Evolutionary conservation across 2,329 filamentous ascomycete species (phyloP).

Genomic region (Rugonectria rugulosa): DNA sequence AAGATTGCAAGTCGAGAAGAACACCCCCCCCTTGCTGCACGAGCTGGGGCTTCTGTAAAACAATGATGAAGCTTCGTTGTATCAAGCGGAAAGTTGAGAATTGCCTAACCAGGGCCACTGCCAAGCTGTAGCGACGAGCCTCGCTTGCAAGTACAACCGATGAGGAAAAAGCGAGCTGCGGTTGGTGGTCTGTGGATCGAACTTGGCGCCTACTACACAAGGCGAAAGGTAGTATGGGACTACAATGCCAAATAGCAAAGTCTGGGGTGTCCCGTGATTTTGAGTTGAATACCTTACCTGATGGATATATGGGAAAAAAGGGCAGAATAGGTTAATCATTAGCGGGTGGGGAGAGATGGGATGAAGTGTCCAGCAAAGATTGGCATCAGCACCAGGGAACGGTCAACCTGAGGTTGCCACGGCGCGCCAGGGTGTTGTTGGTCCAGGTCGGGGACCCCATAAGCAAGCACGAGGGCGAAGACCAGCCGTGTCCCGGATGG

Average conservation of each 20-base stretch:
- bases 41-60: too few species aligned
- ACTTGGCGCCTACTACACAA: too few species aligned
- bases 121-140: conserved; percentile 14
- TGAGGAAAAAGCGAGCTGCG: too few species aligned
- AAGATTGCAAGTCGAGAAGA: too few species aligned
- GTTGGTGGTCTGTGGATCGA: too few species aligned
- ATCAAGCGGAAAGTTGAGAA: conserved; percentile 10
- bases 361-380: conserved; percentile 33
- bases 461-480: conserved; percentile 19
- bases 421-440: conserved; percentile 32
- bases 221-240: conserved; percentile 30
- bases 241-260: conserved; percentile 26
- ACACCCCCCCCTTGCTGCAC: too few species aligned
- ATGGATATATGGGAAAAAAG: too few species aligned
- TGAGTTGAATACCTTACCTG: conserved; percentile 26
- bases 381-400: conserved; percentile 30
- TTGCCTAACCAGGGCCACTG: neutral
- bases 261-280: conserved; percentile 29
- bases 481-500: conserved; percentile 22
- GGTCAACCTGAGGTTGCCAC: conserved; percentile 30
- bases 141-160: too few species aligned
- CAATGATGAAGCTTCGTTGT: conserved; percentile 4
- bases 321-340: conserved; percentile 31
- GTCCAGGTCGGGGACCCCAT: conserved; percentile 14
- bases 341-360: conserved; percentile 38